Conservation (phyloP, 805 yeast species). For the Ogataea zsoltii region DNA sequence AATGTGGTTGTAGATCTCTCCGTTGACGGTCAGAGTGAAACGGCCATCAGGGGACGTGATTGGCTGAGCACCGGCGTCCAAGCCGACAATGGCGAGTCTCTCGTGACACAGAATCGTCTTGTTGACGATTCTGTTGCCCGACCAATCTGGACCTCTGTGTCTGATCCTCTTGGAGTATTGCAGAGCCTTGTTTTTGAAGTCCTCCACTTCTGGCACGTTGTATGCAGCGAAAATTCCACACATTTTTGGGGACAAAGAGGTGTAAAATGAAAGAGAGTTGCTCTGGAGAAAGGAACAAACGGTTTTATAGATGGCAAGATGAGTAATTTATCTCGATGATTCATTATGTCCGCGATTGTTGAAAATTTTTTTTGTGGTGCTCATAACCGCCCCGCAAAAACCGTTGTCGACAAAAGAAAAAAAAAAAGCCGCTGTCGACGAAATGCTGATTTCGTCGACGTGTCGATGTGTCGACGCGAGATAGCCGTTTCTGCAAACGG, state of each 20-base stretch:
- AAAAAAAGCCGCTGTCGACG: too few species aligned
- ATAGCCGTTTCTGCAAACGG: constrained; percentile 4
- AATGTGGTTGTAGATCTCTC: constrained; percentile 98
- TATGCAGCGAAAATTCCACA: constrained; percentile 98
- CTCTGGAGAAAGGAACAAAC: neutral
- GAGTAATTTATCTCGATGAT: too few species aligned
- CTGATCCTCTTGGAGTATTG: constrained; percentile 90
- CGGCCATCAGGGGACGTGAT: constrained; percentile 77
- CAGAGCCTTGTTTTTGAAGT: constrained; percentile 84
- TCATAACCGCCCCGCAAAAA: too few species aligned
- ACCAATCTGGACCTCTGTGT: constrained; percentile 99
- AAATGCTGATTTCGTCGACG: neutral
- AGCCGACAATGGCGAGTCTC: constrained; percentile 95
- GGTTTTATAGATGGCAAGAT: neutral
- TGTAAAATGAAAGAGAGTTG: neutral
- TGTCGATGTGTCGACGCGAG: neutral
- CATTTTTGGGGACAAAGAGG: constrained; percentile 45
- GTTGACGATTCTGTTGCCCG: constrained; percentile 82
- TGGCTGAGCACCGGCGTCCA: constrained; percentile 98
- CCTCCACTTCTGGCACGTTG: constrained; percentile 74
- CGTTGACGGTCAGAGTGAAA: constrained; percentile 84
- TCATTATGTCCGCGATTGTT: too few species aligned
- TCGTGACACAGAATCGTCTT: constrained; percentile 87
- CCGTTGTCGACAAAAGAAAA: too few species aligned
- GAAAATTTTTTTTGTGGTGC: too few species aligned